Evolutionary conservation across 495 filamentous ascomycete genomes (phyloP).

Genomic region (Lasiosphaeria miniovina): DNA sequence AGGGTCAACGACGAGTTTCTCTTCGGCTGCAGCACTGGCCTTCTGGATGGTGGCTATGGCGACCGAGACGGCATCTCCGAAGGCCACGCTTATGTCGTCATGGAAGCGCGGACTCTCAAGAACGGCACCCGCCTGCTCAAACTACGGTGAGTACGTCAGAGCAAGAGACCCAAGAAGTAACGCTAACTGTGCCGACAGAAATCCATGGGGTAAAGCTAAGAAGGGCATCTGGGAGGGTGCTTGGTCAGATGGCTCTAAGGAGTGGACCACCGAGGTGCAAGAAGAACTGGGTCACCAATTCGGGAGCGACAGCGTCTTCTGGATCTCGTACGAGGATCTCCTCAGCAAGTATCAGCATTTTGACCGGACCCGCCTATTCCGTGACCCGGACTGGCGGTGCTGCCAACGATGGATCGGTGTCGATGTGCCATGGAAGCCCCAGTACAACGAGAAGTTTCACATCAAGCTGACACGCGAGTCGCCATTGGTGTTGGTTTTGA

Average conservation of each 20-base stretch:
- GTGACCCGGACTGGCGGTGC: conserved; percentile 71
- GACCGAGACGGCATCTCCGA: conserved; percentile 73
- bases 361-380: conserved; percentile 87
- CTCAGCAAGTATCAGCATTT: conserved; percentile 81
- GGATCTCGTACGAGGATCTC: conserved; percentile 75
- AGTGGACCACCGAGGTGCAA: conserved; percentile 90
- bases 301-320: conserved; percentile 80
- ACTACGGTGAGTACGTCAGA: conserved; percentile 32
- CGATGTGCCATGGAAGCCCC: conserved; percentile 81
- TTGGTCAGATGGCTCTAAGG: conserved; percentile 89
- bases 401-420: conserved; percentile 86
- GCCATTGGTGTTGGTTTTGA: conserved; percentile 77
- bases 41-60: conserved; percentile 60
- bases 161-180: not conserved
- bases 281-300: conserved; percentile 79
- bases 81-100: conserved; percentile 86
- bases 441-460: conserved; percentile 85
- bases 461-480: conserved; percentile 67
- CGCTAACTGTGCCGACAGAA: conserved; percentile 38
- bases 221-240: conserved; percentile 78
- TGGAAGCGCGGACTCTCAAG: conserved; percentile 65
- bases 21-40: conserved; percentile 77
- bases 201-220: conserved; percentile 75
- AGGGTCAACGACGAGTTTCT: conserved; percentile 87
- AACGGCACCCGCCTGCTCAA: conserved; percentile 46